Evolutionary conservation across 805 yeast genomes (phyloP).

Genomic region (Limtongia smithiae): DNA sequence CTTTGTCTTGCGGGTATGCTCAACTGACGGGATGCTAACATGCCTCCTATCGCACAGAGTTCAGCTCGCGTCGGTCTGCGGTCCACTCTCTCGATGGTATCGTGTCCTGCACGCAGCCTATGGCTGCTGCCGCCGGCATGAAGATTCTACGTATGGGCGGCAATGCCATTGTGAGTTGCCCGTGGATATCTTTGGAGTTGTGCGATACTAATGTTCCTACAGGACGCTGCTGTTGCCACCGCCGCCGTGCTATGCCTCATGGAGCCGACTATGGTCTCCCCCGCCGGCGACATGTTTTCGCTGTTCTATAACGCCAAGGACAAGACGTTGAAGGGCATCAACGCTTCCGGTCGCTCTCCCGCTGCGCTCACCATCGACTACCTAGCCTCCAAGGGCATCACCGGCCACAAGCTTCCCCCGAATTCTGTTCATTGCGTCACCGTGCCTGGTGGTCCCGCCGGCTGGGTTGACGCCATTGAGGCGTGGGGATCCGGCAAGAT

Average conservation of each 20-base stretch:
- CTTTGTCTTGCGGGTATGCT: neutral
- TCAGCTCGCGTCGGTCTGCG: conserved; percentile 63
- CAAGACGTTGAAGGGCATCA: conserved; percentile 58
- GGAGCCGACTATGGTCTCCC: conserved; percentile 43
- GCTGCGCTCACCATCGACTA: conserved; percentile 47
- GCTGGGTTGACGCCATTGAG: conserved; percentile 68
- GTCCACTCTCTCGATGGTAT: conserved; percentile 72
- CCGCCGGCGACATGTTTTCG: conserved; percentile 51
- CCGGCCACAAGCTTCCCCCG: conserved; percentile 48
- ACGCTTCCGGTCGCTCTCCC: conserved; percentile 75
- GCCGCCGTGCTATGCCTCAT: conserved; percentile 40
- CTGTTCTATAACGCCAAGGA: conserved; percentile 51
- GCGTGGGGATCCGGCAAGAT: conserved; percentile 73
- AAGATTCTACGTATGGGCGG: conserved; percentile 67
- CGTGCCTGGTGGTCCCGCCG: conserved; percentile 79
- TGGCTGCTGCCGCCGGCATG: conserved; percentile 72
- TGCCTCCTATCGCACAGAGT: too few species aligned
- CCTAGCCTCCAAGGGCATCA: conserved; percentile 45
- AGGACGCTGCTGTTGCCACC: conserved; percentile 44
- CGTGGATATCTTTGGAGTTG: neutral
- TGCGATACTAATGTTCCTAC: too few species aligned
- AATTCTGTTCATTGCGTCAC: conserved; percentile 58
- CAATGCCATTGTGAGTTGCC: conserved; percentile 42
- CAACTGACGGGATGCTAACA: too few species aligned
- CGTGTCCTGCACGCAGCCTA: conserved; percentile 71